Percentiles rank a stretch among this genome's conserved stretches.
phyloP scores from a whole-genome alignment of 2,329 filamentous ascomycete species.

The Ophiostoma sp. region DNA sequence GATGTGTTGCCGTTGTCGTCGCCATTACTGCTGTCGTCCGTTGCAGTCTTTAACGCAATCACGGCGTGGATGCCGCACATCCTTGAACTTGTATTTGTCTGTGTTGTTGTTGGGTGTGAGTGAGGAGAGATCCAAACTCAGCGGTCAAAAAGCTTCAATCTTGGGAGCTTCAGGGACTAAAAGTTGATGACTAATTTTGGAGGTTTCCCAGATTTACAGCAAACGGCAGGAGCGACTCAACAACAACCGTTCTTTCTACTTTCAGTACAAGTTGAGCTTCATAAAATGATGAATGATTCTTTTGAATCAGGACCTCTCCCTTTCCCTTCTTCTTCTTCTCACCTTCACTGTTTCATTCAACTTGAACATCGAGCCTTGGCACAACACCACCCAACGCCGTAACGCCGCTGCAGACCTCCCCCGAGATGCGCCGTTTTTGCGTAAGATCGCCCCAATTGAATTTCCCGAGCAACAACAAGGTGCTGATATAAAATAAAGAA shows the following conservation, averaged over 20 bases:
- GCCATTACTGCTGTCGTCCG: slow-evolving; percentile 27
- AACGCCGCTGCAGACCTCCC: background rate
- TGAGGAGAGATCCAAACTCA: background rate
- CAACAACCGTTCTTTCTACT: background rate
- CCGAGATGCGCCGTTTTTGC: slow-evolving; percentile 15
- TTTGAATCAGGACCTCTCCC: too few relatives aligned
- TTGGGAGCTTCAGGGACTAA: background rate
- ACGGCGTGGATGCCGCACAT: slow-evolving; percentile 65
- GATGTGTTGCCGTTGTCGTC: slow-evolving; percentile 32
- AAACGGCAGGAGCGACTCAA: background rate
- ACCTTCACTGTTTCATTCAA: background rate
- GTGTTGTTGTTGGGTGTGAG: background rate
- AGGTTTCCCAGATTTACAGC: background rate
- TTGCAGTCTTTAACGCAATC: slow-evolving; percentile 41
- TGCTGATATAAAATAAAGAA: background rate
- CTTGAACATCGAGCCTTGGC: background rate
- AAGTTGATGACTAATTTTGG: background rate
- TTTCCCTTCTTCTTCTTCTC: background rate
- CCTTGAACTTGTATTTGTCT: background rate
- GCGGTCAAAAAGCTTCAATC: background rate
- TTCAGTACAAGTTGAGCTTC: background rate
- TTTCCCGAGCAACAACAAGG: background rate
- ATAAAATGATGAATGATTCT: too few relatives aligned
- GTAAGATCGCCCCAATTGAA: background rate
- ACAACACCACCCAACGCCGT: background rate